phyloP scores from a whole-genome alignment of 2,329 filamentous ascomycete species.

The Colletotrichum neosansevieriae region DNA sequence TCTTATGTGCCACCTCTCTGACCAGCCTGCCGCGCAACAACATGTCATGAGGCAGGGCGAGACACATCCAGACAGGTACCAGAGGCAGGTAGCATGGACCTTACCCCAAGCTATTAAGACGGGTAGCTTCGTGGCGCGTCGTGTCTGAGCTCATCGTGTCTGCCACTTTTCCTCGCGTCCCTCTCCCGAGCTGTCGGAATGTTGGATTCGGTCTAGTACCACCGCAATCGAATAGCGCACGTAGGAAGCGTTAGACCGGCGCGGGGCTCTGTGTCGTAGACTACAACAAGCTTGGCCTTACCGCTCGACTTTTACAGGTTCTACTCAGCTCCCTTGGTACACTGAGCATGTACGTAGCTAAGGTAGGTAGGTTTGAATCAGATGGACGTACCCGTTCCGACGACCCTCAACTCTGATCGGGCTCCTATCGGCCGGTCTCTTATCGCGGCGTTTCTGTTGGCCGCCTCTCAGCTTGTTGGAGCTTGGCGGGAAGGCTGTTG shows the following conservation, averaged over 20 bases:
- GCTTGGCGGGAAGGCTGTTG: slow-evolving; percentile 21
- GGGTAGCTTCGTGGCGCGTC: slow-evolving; percentile 26
- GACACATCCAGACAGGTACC: slow-evolving; percentile 10
- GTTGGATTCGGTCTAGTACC: slow-evolving; percentile 36
- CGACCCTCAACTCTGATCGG: slow-evolving; percentile 19
- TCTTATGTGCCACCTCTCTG: neutral
- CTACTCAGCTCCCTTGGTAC: neutral
- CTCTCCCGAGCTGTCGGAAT: slow-evolving; percentile 36
- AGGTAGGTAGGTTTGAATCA: neutral
- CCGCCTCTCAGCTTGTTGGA: slow-evolving; percentile 27
- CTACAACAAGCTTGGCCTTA: slow-evolving; percentile 24
- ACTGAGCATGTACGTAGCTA: neutral
- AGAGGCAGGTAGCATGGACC: neutral
- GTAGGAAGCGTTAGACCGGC: slow-evolving; percentile 27
- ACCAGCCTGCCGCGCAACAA: slow-evolving; percentile 1
- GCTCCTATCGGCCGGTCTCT: slow-evolving; percentile 15
- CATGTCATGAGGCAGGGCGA: slow-evolving; percentile 20
- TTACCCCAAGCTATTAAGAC: neutral
- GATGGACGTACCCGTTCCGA: slow-evolving; percentile 32
- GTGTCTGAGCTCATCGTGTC: slow-evolving; percentile 20
- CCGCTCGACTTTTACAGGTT: neutral
- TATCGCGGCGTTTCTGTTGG: slow-evolving; percentile 36
- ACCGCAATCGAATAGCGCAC: slow-evolving; percentile 6
- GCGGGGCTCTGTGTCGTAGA: slow-evolving; percentile 35
- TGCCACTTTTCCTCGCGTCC: slow-evolving; percentile 19